Base-by-base conservation (phyloP, 495 filamentous ascomycete genomes). In the Chaetomium cochliodes region DNA sequence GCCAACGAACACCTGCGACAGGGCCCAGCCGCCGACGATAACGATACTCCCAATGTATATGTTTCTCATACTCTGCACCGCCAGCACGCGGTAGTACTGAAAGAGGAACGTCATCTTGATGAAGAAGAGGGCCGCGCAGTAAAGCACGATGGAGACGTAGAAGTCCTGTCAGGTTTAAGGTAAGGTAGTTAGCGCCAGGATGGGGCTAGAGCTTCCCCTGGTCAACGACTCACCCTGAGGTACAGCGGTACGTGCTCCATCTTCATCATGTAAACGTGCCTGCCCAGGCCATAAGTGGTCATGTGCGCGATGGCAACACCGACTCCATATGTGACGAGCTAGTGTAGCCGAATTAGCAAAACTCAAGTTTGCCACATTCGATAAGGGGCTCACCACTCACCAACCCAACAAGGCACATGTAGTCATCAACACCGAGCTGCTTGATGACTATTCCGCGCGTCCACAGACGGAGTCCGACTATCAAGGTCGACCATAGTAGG, bases 41-140 rank as follows among this genome's bases (percentile, higher is more conserved):
- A 73, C n/a, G 5, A 74, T 71, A 61, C 70, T 67, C 20, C 37
- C 64, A 16, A 72, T 42, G 64, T 69, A 72, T 39, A 70, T 47
- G 20, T 59, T 51, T 30, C 64, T 65, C 68, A 74, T 70, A 0
- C 60, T 41, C 39, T 72, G 66, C n/a, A 74, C 62, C 11, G 67
- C 67, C 25, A 78, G 70, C 20, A 78, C 69, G 44, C 74, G 70
- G 61, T 72, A 74, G 68, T 77, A 78, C n/a, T 72, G 69, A 44
- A 73, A 63, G 11, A 78, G 64, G 57, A 78, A 71, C 7, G 74
- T 58, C 9, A 74, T 42, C 62, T 78, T 78, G 61, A 72, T 62
- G 46, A 69, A 64, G 20, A 71, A 41, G 11, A 77, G 53, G 11
- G 60, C 58, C 0, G 64, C 54, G 59, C 69, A 73, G 70, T 78